phyloP scores from a whole-genome alignment of 2,329 filamentous ascomycete species.

The Alternaria gaisen region DNA sequence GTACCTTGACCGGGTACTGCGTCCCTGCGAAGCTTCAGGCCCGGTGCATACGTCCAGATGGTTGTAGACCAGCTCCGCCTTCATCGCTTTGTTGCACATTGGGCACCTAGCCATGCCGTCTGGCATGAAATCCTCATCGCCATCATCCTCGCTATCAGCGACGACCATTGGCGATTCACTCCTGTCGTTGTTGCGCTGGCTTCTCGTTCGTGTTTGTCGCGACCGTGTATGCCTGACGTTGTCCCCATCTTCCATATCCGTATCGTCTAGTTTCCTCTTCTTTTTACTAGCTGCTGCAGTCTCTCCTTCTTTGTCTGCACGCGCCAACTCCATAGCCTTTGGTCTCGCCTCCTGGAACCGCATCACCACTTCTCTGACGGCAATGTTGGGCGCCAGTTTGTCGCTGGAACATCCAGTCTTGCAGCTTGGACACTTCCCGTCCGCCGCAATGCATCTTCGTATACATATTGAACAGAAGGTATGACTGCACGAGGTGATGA shows the following conservation, averaged over 20 bases:
- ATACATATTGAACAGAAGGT: slow-evolving; percentile 98
- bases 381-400: slow-evolving; percentile 84
- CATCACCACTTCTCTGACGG: slow-evolving; percentile 83
- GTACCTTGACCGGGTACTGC: slow-evolving; percentile 45
- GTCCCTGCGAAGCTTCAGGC: slow-evolving; percentile 37
- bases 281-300: slow-evolving; percentile 25
- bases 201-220: slow-evolving; percentile 52
- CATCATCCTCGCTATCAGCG: slow-evolving; percentile 52
- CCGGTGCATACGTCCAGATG: slow-evolving; percentile 77
- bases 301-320: slow-evolving; percentile 47
- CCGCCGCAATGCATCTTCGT: slow-evolving; percentile 79
- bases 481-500: slow-evolving; percentile 93
- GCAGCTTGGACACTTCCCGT: slow-evolving; percentile 89
- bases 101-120: slow-evolving; percentile 86
- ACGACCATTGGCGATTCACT: slow-evolving; percentile 45
- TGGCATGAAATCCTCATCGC: slow-evolving; percentile 55
- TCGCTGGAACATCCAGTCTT: slow-evolving; percentile 80
- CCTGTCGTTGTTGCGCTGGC: slow-evolving; percentile 41
- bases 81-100: slow-evolving; percentile 82
- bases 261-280: slow-evolving; percentile 63
- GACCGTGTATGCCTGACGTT: slow-evolving; percentile 48
- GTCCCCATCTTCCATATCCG: slow-evolving; percentile 56
- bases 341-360: slow-evolving; percentile 74
- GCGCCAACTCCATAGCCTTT: slow-evolving; percentile 71
- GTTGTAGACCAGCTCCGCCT: slow-evolving; percentile 76